Conservation (phyloP, 371 early-diverging fungal species). For the Apophysomyces ossiformis region DNA sequence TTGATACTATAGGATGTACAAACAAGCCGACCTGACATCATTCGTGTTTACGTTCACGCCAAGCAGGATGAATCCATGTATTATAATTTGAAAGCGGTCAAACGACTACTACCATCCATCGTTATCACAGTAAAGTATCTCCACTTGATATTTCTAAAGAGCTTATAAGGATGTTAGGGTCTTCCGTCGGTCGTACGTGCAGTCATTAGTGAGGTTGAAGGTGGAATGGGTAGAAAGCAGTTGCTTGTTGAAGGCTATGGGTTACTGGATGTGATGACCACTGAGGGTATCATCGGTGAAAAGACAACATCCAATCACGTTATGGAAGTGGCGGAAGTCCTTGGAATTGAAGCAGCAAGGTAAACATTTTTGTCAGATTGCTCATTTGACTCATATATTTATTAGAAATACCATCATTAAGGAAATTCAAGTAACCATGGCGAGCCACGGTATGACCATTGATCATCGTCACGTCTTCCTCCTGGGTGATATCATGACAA, state of each 20-base stretch:
- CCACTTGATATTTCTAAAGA: background rate
- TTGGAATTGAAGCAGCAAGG: conserved; percentile 98
- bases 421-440: conserved; percentile 90
- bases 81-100: conserved; percentile 81
- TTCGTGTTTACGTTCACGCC: conserved; percentile 74
- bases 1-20: conserved; percentile 64
- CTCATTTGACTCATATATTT: background rate
- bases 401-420: conserved; percentile 75
- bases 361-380: conserved; percentile 10
- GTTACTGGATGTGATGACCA: conserved; percentile 89
- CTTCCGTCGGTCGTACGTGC: conserved; percentile 86
- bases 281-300: conserved; percentile 83
- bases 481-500: conserved; percentile 99
- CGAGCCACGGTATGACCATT: conserved; percentile 96
- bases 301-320: conserved; percentile 92
- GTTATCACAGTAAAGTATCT: conserved; percentile 62
- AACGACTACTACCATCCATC: conserved; percentile 82
- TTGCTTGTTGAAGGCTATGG: conserved; percentile 97
- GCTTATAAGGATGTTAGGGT: conserved; percentile 56
- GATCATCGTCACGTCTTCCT: conserved; percentile 98
- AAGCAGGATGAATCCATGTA: conserved; percentile 75
- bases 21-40: conserved; percentile 71
- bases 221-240: conserved; percentile 60
- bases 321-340: conserved; percentile 89
- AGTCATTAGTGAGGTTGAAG: conserved; percentile 80